Conservation (phyloP, 2,329 filamentous ascomycete species). For the Mycocentrospora acerina region DNA sequence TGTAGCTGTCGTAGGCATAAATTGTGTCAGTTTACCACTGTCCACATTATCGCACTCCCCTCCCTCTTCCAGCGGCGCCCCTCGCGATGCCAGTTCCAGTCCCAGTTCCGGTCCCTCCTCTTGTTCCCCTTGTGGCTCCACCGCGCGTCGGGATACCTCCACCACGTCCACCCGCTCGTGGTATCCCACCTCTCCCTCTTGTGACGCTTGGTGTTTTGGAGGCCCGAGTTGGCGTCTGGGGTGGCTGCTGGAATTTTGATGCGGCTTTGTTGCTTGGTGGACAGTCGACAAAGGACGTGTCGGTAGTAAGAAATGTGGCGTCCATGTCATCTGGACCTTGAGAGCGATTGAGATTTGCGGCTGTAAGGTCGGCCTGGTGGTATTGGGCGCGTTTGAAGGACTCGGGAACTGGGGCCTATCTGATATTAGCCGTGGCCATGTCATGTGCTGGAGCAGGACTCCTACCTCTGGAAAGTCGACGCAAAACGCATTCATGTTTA, state of each 20-base stretch:
- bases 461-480: conserved; percentile 92
- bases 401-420: conserved; percentile 75
- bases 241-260: conserved; percentile 43
- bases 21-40: too few species aligned
- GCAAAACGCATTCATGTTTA: conserved; percentile 99
- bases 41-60: conserved; percentile 24
- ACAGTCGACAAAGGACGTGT: conserved; percentile 88
- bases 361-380: conserved; percentile 23
- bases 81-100: conserved; percentile 34
- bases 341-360: conserved; percentile 21
- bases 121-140: conserved; percentile 30
- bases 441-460: conserved; percentile 4
- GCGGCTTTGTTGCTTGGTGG: conserved; percentile 60
- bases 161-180: conserved; percentile 34
- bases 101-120: conserved; percentile 42
- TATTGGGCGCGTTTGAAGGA: conserved; percentile 63
- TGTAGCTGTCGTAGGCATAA: too few species aligned
- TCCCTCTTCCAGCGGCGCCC: conserved; percentile 35
- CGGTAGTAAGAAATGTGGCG: conserved; percentile 89
- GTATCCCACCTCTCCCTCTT: conserved; percentile 38
- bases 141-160: conserved; percentile 39
- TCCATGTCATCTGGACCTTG: conserved; percentile 57
- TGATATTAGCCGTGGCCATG: not conserved
- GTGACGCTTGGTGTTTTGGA: conserved; percentile 18
- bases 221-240: conserved; percentile 31